phyloP scores from a whole-genome alignment of 2,329 filamentous ascomycete species.

The Alternaria rosae region DNA sequence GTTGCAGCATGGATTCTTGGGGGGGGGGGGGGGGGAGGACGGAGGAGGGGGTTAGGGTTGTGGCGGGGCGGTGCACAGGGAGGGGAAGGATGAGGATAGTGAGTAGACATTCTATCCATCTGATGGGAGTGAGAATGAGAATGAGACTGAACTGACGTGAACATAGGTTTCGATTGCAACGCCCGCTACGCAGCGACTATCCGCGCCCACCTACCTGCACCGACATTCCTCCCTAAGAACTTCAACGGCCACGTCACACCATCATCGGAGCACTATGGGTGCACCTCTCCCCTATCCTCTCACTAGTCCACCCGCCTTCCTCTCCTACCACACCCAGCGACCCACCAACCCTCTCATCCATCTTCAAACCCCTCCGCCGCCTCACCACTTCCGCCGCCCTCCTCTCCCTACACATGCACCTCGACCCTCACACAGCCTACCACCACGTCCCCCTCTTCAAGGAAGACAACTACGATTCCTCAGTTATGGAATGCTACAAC shows the following conservation, averaged over 20 bases:
- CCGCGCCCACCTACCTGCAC: neutral
- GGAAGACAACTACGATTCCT: conserved; percentile 27
- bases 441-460: conserved; percentile 35
- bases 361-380: conserved; percentile 12
- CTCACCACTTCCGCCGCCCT: conserved; percentile 30
- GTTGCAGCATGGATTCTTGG: conserved; percentile 37
- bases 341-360: too few relatives aligned
- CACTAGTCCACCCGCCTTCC: conserved; percentile 1
- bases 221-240: conserved; percentile 20
- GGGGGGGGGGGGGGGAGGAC: conserved; percentile 34
- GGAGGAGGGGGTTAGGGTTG: neutral
- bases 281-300: conserved; percentile 32
- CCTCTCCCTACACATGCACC: conserved; percentile 34
- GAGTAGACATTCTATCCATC: too few relatives aligned
- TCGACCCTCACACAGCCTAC: conserved; percentile 38
- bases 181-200: conserved; percentile 18
- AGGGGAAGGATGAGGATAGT: conserved; percentile 32
- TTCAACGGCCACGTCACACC: conserved; percentile 33
- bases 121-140: conserved; percentile 37
- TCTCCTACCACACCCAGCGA: neutral
- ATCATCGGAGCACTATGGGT: conserved; percentile 25
- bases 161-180: conserved; percentile 32
- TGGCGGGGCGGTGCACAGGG: conserved; percentile 16
- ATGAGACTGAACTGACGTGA: neutral
- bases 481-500: conserved; percentile 36